phyloP scores from a whole-genome alignment of 2,329 filamentous ascomycete genomes.

The Ceratocystis diversiconidia region DNA sequence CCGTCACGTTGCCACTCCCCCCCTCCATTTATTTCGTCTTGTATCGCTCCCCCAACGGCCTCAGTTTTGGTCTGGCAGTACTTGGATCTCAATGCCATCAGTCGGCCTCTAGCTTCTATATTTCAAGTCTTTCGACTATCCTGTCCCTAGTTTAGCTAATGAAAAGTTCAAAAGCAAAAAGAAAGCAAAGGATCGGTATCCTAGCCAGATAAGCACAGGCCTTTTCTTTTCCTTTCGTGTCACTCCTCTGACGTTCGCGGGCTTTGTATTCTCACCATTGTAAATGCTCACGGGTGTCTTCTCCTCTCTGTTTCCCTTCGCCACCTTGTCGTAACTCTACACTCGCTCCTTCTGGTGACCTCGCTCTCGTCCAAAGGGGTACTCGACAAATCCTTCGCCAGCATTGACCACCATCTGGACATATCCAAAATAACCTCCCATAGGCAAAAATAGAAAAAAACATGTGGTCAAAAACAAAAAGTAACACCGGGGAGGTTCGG shows the following conservation, averaged over 20 bases:
- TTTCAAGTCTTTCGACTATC: not conserved
- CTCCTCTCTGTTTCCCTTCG: not conserved
- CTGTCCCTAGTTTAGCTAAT: not conserved
- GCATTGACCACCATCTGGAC: not conserved
- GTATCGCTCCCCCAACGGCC: no score
- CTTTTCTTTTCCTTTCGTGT: not conserved
- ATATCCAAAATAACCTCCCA: not conserved
- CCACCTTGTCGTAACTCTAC: not conserved
- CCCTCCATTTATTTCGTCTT: no score
- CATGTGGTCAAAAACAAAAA: not conserved
- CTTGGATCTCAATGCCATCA: no score
- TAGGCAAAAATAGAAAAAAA: not conserved
- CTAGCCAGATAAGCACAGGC: not conserved
- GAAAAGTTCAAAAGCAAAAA: not conserved
- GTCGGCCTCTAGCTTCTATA: no score
- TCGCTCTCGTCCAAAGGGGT: not conserved
- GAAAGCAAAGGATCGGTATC: not conserved
- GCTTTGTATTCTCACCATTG: not conserved
- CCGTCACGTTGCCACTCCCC: not conserved
- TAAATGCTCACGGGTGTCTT: not conserved
- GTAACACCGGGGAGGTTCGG: slow-evolving; percentile 4
- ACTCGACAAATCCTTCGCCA: not conserved
- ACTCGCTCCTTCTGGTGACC: not conserved
- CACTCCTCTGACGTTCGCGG: slow-evolving; percentile 5
- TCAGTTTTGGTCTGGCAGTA: no score